Percentiles rank a stretch among this genome's conserved stretches.
phyloP scores from a whole-genome alignment of 2,329 filamentous ascomycete species.

The Mycogone perniciosa region DNA sequence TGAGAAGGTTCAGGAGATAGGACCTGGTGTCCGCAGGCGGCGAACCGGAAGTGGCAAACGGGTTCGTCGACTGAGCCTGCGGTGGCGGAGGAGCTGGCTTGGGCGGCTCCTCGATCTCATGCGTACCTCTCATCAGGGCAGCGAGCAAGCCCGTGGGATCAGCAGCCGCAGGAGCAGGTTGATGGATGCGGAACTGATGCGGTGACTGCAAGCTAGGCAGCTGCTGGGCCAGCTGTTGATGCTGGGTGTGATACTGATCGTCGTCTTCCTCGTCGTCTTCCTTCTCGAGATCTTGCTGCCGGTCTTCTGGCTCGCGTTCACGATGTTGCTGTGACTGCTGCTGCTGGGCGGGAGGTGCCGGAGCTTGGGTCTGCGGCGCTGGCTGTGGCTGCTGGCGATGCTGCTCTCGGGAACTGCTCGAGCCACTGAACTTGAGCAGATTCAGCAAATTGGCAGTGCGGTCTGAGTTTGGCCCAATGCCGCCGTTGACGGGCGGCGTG shows the following conservation, averaged over 20 bases:
- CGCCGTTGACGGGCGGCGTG: conserved; percentile 39
- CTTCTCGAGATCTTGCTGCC: conserved; percentile 1
- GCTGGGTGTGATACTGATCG: conserved; percentile 4
- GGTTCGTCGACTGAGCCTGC: conserved; percentile 22
- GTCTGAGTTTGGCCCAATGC: conserved; percentile 35
- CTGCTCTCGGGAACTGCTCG: conserved; percentile 27
- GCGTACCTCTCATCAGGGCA: conserved; percentile 53
- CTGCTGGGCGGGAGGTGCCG: conserved; percentile 13
- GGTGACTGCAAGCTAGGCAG: conserved; percentile 18
- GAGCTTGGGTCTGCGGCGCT: conserved; percentile 17
- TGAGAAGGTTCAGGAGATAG: conserved; percentile 79
- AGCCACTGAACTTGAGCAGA: conserved; percentile 53
- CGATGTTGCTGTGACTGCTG: conserved; percentile 17
- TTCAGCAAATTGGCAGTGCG: conserved; percentile 53
- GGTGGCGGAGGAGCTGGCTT: conserved; percentile 15
- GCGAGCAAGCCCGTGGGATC: conserved; percentile 54
- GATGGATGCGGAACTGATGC: conserved; percentile 40
- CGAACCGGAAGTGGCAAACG: conserved; percentile 43
- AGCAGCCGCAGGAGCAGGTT: conserved; percentile 49
- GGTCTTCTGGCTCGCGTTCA: conserved; percentile 13
- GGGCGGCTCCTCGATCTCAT: conserved; percentile 40
- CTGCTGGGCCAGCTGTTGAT: conserved; percentile 14
- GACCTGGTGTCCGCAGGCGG: conserved; percentile 69
- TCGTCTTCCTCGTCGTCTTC: conserved; percentile 9
- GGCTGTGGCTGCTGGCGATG: conserved; percentile 23